These are phyloP conservation scores for Phyllosticta ampelicida DNA, from an alignment of 2,329 filamentous ascomycete species.

Conservation along the genomic window DNA sequence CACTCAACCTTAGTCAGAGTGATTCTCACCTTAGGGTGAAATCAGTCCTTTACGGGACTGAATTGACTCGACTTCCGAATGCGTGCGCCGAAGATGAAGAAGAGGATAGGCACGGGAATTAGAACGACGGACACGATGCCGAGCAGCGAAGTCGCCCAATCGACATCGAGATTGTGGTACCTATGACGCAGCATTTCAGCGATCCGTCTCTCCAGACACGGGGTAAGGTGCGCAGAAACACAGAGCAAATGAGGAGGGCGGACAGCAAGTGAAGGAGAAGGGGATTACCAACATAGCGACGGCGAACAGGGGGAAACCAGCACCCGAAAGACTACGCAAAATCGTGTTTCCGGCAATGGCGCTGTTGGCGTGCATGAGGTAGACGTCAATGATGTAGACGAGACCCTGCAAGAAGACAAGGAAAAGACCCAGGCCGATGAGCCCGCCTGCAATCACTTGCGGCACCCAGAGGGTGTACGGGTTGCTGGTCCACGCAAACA, in stretches of 20 bases:
- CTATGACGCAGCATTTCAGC: neutral
- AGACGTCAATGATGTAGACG: slow-evolving; percentile 38
- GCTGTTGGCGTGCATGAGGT: slow-evolving; percentile 26
- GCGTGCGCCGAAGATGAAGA: slow-evolving; percentile 25
- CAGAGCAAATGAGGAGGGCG: neutral
- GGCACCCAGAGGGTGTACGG: slow-evolving; percentile 32
- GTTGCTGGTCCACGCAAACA: slow-evolving; percentile 43
- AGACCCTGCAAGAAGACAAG: slow-evolving; percentile 36
- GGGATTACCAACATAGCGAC: slow-evolving; percentile 12
- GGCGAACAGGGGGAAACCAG: slow-evolving; percentile 17
- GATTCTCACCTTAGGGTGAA: neutral
- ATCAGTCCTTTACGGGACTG: neutral
- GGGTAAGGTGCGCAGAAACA: neutral
- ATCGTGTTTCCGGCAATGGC: slow-evolving; percentile 18
- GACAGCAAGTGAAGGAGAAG: neutral
- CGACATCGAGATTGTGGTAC: slow-evolving; percentile 26
- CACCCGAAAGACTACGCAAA: slow-evolving; percentile 14
- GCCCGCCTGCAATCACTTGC: slow-evolving; percentile 31
- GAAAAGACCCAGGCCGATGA: slow-evolving; percentile 34
- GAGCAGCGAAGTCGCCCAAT: slow-evolving; percentile 24
- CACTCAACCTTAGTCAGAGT: neutral
- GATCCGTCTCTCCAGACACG: neutral
- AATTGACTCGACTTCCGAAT: slow-evolving; percentile 16
- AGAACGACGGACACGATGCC: slow-evolving; percentile 24
- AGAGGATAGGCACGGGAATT: slow-evolving; percentile 25